Conservation (phyloP, 31 red algal species). For the Odonthalia washingtoniensis region DNA sequence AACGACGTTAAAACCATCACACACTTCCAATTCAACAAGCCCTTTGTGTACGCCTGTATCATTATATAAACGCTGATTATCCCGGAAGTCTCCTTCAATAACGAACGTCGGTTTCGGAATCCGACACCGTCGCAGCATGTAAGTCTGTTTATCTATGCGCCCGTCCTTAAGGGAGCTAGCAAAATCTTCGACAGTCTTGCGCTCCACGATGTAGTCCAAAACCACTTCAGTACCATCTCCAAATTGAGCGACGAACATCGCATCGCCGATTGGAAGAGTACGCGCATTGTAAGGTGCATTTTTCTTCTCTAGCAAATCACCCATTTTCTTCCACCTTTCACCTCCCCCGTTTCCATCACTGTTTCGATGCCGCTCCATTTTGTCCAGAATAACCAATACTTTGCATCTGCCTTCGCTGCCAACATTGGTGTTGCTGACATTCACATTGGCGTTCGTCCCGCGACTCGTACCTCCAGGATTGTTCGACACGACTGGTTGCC, state of each 20-base stretch:
- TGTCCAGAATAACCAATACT: conserved; percentile 51
- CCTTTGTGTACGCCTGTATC: conserved; percentile 25
- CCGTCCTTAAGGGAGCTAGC: conserved; percentile 68
- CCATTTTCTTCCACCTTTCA: conserved; percentile 5
- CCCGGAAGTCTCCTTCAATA: conserved; percentile 68
- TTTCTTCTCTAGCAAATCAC: not conserved
- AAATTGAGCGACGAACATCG: conserved; percentile 63
- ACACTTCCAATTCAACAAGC: conserved; percentile 61
- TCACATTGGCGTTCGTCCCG: too few relatives aligned
- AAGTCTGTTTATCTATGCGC: conserved; percentile 58
- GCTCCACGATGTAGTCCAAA: conserved; percentile 79
- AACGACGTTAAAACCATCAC: conserved; percentile 65
- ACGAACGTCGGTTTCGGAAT: conserved; percentile 52
- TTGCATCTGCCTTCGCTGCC: conserved; percentile 19
- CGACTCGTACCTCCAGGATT: too few relatives aligned
- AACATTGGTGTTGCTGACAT: too few relatives aligned
- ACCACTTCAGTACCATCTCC: conserved; percentile 66
- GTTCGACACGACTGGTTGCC: too few relatives aligned
- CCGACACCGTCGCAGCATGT: conserved; percentile 52
- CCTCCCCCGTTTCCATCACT: too few relatives aligned
- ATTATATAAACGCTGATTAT: conserved; percentile 3
- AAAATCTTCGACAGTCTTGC: conserved; percentile 74
- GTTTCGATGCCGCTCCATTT: conserved; percentile 28
- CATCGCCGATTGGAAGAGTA: conserved; percentile 63
- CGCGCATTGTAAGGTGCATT: conserved; percentile 37